These are phyloP conservation scores for Glebionis coronaria DNA, from an alignment of 129 eudicot genomes.

Conservation along the genomic window DNA sequence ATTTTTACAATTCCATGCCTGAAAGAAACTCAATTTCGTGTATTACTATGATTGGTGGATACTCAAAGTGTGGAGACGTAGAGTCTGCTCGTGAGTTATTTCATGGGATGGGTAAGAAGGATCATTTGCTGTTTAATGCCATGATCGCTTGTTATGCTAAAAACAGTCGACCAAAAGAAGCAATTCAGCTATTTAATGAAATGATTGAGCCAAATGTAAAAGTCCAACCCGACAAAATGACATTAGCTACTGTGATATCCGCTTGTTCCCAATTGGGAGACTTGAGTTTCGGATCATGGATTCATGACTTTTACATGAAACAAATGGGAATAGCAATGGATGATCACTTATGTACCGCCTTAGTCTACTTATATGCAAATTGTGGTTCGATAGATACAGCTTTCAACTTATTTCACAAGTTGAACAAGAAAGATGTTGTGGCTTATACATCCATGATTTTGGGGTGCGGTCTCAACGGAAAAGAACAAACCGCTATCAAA, in stretches of 20 bases:
- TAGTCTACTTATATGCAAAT: conserved; percentile 49
- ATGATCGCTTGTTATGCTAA: conserved; percentile 51
- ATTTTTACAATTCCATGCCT: conserved; percentile 31
- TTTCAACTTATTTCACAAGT: conserved; percentile 27
- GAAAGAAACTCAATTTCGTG: conserved; percentile 36
- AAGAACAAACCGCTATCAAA: conserved; percentile 30
- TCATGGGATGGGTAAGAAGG: conserved; percentile 22
- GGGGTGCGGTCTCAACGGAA: conserved; percentile 36
- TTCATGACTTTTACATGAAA: conserved; percentile 25
- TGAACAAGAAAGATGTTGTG: conserved; percentile 42
- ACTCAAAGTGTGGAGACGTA: conserved; percentile 33
- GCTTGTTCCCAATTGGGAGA: conserved; percentile 45
- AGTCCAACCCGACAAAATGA: conserved; percentile 43
- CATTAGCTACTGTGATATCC: conserved; percentile 44
- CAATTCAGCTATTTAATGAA: conserved; percentile 35
- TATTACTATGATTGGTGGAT: conserved; percentile 31
- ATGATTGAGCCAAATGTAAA: conserved; percentile 35
- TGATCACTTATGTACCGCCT: conserved; percentile 44
- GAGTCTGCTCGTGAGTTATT: conserved; percentile 30
- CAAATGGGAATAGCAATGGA: conserved; percentile 27
- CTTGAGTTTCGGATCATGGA: conserved; percentile 38
- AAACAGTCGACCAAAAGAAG: conserved; percentile 43
- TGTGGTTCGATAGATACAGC: conserved; percentile 49
- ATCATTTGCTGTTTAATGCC: conserved; percentile 38
- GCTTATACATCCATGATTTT: conserved; percentile 52